phyloP scores from a whole-genome alignment of 179 eudicot genomes.

The Nepenthes alata region DNA sequence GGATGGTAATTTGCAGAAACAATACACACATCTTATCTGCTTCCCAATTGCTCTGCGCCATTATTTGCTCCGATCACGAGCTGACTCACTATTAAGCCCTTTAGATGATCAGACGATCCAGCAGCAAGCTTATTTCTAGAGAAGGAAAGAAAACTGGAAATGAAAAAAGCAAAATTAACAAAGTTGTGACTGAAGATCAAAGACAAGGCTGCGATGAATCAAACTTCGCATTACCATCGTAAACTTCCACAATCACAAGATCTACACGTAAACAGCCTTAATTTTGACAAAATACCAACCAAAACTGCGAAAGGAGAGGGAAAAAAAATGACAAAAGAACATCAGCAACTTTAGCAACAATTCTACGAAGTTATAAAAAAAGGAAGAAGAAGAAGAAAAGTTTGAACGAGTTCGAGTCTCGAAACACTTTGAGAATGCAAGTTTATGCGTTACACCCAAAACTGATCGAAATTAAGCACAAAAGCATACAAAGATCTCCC shows the following conservation, averaged over 20 bases:
- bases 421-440: no score
- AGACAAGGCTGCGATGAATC: conserved; percentile 7
- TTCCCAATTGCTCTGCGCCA: conserved; percentile 96
- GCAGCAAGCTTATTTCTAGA: neutral
- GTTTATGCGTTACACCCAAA: no score
- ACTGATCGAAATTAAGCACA: no score
- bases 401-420: no score
- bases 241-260: conserved; percentile 13
- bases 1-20: no score
- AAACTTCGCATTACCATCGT: conserved; percentile 22
- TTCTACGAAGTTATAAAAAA: neutral
- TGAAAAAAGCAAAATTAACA: no score
- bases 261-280: conserved; percentile 12
- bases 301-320: no score
- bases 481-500: no score
- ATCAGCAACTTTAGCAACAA: no score
- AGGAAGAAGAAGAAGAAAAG: neutral
- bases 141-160: neutral
- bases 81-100: no score
- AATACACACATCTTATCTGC: conserved; percentile 82
- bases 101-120: no score
- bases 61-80: conserved; percentile 10
- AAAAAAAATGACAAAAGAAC: no score
- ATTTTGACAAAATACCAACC: conserved; percentile 8
- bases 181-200: neutral